Base-by-base conservation (phyloP, 169 alveolate species). In the Theileria annulata region DNA sequence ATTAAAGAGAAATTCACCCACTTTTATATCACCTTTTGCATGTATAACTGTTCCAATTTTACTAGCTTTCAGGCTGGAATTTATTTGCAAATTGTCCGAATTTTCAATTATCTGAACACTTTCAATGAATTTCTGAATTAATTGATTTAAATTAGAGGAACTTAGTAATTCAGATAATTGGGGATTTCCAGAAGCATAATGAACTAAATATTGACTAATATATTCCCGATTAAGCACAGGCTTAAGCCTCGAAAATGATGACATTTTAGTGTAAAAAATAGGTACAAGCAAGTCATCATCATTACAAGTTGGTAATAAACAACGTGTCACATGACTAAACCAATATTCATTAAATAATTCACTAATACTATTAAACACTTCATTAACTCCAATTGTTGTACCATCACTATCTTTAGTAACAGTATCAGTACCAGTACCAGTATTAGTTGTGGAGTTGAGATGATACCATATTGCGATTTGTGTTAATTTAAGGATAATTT, bases 291-390 rank as follows among this genome's bases (percentile, higher is more conserved):
- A 15, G 33, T 69, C 64, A 15, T 69, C 64, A 0, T 69, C 76
- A 33, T 1, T 15, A 31, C 76, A 69, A n/a, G 76, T 49, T 69
- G 76, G 76, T 15, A 69, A 35, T 17, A 69, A 37, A 49, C 67
- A 48, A 8, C 64, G 23, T 15, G 76, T 69, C 42, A 37, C 35
- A 31, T 69, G 76, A 69, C 76, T 69, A 35, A 49, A 69, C 76
- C 76, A 69, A 25, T 69, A 48, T 25, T 69, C 76, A 37, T 69
- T 69, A 31, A 69, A 69, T 25, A 69, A 25, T 15, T 25, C 28
- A 17, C 27, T 10, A n/a, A 69, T 33, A 8, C 33, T 33, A 69
- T 6, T 9, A 28, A 62, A 62, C 71, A 62, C 48, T 30, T 62
- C 48, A 0, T n/a, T 30, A n/a, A 62, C 25, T 3, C 33, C 9